Percentiles rank a stretch among this genome's conserved stretches.
These are phyloP conservation scores for Geosiphon pyriformis DNA, from an alignment of 192 early-diverging fungal species.

Conservation along the genomic window DNA sequence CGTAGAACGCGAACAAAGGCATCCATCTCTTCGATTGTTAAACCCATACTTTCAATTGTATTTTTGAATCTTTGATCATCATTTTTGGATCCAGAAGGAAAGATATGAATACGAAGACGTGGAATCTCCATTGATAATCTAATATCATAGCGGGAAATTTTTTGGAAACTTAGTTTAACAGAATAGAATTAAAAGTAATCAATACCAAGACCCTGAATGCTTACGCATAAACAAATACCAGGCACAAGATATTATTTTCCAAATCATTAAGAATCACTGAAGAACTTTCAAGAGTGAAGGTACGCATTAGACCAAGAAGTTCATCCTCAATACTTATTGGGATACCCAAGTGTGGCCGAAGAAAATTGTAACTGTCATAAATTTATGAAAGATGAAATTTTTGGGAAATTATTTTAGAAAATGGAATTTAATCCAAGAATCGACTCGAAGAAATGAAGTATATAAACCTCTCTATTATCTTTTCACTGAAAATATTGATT, in stretches of 20 bases:
- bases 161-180: background rate
- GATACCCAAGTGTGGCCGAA: slow-evolving; percentile 29
- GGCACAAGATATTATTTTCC: slow-evolving; percentile 36
- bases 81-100: background rate
- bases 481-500: slow-evolving; percentile 37
- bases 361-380: slow-evolving; percentile 22
- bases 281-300: slow-evolving; percentile 31
- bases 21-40: slow-evolving; percentile 34
- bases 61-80: slow-evolving; percentile 24
- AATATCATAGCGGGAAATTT: background rate
- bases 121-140: slow-evolving; percentile 11
- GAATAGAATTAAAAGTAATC: background rate
- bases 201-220: background rate
- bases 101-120: slow-evolving; percentile 17
- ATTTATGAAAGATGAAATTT: background rate
- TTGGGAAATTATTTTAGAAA: slow-evolving; percentile 1
- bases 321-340: slow-evolving; percentile 29
- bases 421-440: slow-evolving; percentile 8
- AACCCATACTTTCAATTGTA: slow-evolving; percentile 29
- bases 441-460: too few relatives aligned
- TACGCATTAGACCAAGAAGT: slow-evolving; percentile 31
- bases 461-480: slow-evolving; percentile 36
- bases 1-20: slow-evolving; percentile 36
- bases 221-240: slow-evolving; percentile 34
- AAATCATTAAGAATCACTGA: slow-evolving; percentile 27